A percentile compares a stretch with the other conserved stretches of the same genome.
phyloP scores from a whole-genome alignment of 768 basidiomycete genomes.

The Tephrocybe rancida region DNA sequence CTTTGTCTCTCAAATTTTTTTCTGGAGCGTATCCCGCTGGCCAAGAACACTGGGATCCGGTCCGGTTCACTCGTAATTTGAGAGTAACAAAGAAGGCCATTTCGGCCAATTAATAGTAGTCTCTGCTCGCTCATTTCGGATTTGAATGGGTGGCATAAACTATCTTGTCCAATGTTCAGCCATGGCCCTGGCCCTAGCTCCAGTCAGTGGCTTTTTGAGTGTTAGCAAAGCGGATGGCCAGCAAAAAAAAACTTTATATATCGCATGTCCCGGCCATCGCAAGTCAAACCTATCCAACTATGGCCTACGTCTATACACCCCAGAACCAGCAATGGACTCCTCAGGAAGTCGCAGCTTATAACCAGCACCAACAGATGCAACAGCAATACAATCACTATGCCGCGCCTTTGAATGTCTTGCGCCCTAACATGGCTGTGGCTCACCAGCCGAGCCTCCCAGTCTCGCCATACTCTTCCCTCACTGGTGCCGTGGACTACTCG shows the following conservation, averaged over 20 bases:
- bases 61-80: not conserved
- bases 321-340: conserved; percentile 10
- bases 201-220: conserved; percentile 10
- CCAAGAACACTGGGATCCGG: not conserved
- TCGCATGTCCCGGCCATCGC: not conserved
- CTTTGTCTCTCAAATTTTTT: not conserved
- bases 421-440: not conserved
- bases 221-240: conserved; percentile 10
- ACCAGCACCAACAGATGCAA: not conserved
- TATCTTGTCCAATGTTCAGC: not conserved
- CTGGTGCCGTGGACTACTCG: conserved; percentile 17
- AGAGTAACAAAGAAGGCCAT: not conserved
- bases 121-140: not conserved
- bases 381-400: not conserved
- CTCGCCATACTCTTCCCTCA: conserved; percentile 22
- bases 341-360: not conserved
- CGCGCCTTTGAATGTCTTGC: conserved; percentile 3
- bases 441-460: conserved; percentile 12
- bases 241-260: conserved; percentile 7
- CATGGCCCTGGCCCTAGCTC: conserved; percentile 8
- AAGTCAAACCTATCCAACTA: not conserved
- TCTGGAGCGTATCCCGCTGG: too few relatives aligned
- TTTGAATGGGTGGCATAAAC: conserved; percentile 3
- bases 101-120: not conserved
- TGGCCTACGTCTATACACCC: conserved; percentile 11